A percentile compares a stretch with the other conserved stretches of the same genome.
These are phyloP conservation scores for Phytopythium aichiense DNA, from an alignment of 352 stramenopile species.

Conservation along the genomic window DNA sequence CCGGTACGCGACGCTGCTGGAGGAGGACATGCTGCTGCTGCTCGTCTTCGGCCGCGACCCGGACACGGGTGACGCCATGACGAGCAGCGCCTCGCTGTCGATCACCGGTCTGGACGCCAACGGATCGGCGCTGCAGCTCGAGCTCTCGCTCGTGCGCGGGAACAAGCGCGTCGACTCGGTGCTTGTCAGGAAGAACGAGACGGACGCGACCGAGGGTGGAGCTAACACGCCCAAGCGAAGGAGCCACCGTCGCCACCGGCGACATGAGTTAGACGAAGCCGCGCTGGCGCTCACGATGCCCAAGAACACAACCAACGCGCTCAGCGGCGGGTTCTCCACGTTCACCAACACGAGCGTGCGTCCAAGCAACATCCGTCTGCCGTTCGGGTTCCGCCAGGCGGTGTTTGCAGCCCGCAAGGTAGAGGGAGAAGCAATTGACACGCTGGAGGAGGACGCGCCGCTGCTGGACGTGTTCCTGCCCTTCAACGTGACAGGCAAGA, in stretches of 20 bases:
- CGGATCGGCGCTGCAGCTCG: constrained; percentile 27
- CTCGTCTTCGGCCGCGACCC: constrained; percentile 74
- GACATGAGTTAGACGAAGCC: not conserved
- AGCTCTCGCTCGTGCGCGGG: constrained; percentile 60
- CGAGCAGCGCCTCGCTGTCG: constrained; percentile 43
- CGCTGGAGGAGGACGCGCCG: constrained; percentile 6
- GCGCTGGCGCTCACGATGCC: not conserved
- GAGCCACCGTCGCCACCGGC: not conserved
- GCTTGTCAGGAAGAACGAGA: constrained; percentile 6
- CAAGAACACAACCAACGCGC: not conserved
- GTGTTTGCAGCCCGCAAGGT: constrained; percentile 18
- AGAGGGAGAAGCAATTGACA: not conserved
- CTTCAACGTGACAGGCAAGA: constrained; percentile 70
- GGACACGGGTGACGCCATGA: constrained; percentile 48
- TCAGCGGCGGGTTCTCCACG: constrained; percentile 40
- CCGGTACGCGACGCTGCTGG: constrained; percentile 67
- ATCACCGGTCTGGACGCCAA: constrained; percentile 41
- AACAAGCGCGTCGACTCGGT: constrained; percentile 26
- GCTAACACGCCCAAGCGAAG: constrained; percentile 5
- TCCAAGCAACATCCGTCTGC: constrained; percentile 50
- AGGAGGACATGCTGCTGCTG: constrained; percentile 69
- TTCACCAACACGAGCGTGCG: constrained; percentile 66
- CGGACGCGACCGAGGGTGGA: not conserved
- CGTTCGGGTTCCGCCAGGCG: constrained; percentile 63
- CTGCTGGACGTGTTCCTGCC: constrained; percentile 56